Evolutionary conservation across 805 yeast species (phyloP).

Genomic region (Yarrowia osloensis): DNA sequence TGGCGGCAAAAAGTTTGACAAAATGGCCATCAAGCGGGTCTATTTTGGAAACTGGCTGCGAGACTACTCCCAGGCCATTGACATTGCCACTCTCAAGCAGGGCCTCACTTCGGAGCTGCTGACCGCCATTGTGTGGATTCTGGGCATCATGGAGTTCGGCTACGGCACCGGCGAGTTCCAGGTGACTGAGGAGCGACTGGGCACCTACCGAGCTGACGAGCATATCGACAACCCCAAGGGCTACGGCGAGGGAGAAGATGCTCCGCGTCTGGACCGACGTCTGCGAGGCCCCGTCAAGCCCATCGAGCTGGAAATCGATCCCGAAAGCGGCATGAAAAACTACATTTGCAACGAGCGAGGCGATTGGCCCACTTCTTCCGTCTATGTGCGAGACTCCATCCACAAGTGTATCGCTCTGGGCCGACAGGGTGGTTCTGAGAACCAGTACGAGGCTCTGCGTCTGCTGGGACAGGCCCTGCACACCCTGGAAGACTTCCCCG

Average conservation of each 20-base stretch:
- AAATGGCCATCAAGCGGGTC: conserved; percentile 35
- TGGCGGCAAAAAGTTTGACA: conserved; percentile 37
- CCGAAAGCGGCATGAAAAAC: conserved; percentile 38
- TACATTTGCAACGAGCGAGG: conserved; percentile 38
- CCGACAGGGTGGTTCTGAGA: conserved; percentile 31
- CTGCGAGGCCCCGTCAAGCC: conserved; percentile 36
- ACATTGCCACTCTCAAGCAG: conserved; percentile 35
- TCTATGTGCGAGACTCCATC: conserved; percentile 35
- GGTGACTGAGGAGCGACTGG: conserved; percentile 37
- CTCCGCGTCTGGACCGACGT: conserved; percentile 34
- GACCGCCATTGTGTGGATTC: conserved; percentile 35
- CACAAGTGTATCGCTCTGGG: conserved; percentile 34
- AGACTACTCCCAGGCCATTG: conserved; percentile 38
- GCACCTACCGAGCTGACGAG: conserved; percentile 37
- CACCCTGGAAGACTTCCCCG: conserved; percentile 38
- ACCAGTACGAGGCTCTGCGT: conserved; percentile 36
- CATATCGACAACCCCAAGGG: conserved; percentile 38
- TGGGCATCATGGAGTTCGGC: conserved; percentile 36
- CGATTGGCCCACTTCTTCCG: conserved; percentile 36
- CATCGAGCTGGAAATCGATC: conserved; percentile 36
- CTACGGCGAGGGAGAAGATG: conserved; percentile 36
- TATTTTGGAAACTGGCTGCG: conserved; percentile 39
- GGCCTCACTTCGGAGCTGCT: conserved; percentile 34
- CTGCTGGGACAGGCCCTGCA: conserved; percentile 38
- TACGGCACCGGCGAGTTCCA: conserved; percentile 39